These are phyloP conservation scores for Penicillium salamii DNA, from an alignment of 495 filamentous ascomycete species.

Conservation along the genomic window DNA sequence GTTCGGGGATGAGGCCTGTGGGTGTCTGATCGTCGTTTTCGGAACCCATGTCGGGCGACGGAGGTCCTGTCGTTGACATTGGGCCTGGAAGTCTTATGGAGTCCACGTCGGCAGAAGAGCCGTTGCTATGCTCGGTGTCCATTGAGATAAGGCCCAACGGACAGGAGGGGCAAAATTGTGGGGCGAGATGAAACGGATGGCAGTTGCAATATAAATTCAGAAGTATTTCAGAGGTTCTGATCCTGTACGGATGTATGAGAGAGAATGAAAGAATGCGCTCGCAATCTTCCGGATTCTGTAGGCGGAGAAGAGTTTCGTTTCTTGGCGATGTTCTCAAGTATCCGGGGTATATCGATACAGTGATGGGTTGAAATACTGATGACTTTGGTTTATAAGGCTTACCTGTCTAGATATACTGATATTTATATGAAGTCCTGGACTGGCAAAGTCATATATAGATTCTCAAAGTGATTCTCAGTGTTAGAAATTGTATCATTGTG, in stretches of 20 bases:
- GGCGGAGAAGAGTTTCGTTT: neutral
- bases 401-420: too few species aligned
- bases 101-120: conserved; percentile 40
- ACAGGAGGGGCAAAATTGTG: conserved; percentile 64
- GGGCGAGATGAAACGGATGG: too few species aligned
- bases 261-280: too few species aligned
- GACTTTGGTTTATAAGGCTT: too few species aligned
- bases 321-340: neutral
- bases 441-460: too few species aligned
- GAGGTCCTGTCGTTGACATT: neutral
- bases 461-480: too few species aligned
- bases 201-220: too few species aligned
- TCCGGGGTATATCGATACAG: too few species aligned
- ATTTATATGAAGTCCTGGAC: too few species aligned
- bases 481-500: too few species aligned
- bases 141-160: conserved; percentile 39
- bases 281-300: conserved; percentile 3
- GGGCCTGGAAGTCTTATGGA: conserved; percentile 15
- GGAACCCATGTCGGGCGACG: conserved; percentile 7
- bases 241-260: neutral
- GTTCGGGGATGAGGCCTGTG: conserved; percentile 12
- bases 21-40: conserved; percentile 20
- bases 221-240: too few species aligned
- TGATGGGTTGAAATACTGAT: too few species aligned
- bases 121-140: conserved; percentile 18